Conservation (phyloP, 2,329 filamentous ascomycete genomes). For the Hymenoscyphus scutula region DNA sequence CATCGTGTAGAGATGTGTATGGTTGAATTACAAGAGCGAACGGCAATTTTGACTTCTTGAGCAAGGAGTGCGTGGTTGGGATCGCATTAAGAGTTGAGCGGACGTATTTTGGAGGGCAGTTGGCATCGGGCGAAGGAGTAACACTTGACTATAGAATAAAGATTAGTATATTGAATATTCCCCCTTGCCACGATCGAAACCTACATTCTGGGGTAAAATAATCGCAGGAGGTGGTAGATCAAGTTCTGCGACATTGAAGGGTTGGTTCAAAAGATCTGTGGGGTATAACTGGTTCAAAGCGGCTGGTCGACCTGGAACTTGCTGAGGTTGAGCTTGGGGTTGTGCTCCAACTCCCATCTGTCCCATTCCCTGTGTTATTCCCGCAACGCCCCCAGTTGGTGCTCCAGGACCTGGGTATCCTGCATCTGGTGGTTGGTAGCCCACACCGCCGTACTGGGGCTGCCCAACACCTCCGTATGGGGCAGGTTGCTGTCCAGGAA, state of each 20-base stretch:
- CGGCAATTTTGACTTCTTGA: slow-evolving; percentile 95
- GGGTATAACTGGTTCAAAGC: slow-evolving; percentile 86
- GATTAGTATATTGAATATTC: slow-evolving; percentile 40
- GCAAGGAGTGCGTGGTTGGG: slow-evolving; percentile 83
- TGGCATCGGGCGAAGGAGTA: slow-evolving; percentile 85
- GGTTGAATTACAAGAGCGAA: slow-evolving; percentile 96
- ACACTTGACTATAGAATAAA: slow-evolving; percentile 66
- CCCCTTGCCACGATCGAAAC: slow-evolving; percentile 38
- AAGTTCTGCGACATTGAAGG: slow-evolving; percentile 90
- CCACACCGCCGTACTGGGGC: slow-evolving; percentile 45
- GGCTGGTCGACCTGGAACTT: slow-evolving; percentile 48
- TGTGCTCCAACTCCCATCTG: slow-evolving; percentile 61
- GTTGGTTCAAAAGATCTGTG: slow-evolving; percentile 86
- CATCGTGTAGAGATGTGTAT: slow-evolving; percentile 87
- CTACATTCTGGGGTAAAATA: slow-evolving; percentile 85
- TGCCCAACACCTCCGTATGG: slow-evolving; percentile 35
- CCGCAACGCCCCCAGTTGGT: slow-evolving; percentile 51
- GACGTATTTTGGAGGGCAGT: slow-evolving; percentile 90
- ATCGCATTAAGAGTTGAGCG: slow-evolving; percentile 93
- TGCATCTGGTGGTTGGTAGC: slow-evolving; percentile 66
- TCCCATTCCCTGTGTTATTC: slow-evolving; percentile 80
- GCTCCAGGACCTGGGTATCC: slow-evolving; percentile 59
- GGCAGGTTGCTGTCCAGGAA: slow-evolving; percentile 32
- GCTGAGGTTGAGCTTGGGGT: slow-evolving; percentile 46
- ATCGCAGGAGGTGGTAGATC: slow-evolving; percentile 90